Evolutionary conservation across 495 filamentous ascomycete genomes (phyloP), one percentile per base, ranked within the genome.

Genomic region (Xanthoparmelia taractica): DNA sequence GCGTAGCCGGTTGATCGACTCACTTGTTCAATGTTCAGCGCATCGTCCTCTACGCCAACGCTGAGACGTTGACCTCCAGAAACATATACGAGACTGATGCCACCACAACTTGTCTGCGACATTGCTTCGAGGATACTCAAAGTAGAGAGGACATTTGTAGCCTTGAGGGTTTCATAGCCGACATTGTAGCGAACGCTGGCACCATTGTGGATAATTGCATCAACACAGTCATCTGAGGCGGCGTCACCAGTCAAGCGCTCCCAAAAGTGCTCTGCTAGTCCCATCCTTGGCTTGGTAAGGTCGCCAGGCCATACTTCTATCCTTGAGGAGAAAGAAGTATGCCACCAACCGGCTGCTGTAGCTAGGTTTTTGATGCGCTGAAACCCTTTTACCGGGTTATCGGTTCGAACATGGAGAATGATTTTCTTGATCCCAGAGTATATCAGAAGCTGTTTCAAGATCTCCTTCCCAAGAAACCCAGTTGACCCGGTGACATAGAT

Each of bases 121-220:
- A 63, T 27, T 18, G 59, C 69, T 13, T 34, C 36, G 1, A 75
- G 63, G 15, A 75, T 62, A 8, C 65, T 55, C 7, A 63, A 34
- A 0, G 74, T 75, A 5, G 70, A 71, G 33, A 62, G 31, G 2
- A 74, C 66, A 61, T 76, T 76, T 17, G 61, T 59, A 1, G 61
- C 40, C 60, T 70, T 65, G 3, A 76, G 61, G 13, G 55, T 57
- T 31, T 43, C 45, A 38, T 65, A 73, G 25, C 36, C 45, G 13
- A 64, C 64, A 25, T 66, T 54, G 70, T 69, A 77, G 48, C 74
- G 61, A 27, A 76, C 73, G 23, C 41, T 8, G 18, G 74, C 73
- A 13, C 70, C 74, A 41, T 73, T 74, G 59, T 76, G 74, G 37
- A 76, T 74, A 17, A 75, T 66, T 8, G 68, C 64, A 38, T 70